These are phyloP conservation scores for Solanum hybrid DNA, from an alignment of 305 asterid genomes.

Conservation along the genomic window DNA sequence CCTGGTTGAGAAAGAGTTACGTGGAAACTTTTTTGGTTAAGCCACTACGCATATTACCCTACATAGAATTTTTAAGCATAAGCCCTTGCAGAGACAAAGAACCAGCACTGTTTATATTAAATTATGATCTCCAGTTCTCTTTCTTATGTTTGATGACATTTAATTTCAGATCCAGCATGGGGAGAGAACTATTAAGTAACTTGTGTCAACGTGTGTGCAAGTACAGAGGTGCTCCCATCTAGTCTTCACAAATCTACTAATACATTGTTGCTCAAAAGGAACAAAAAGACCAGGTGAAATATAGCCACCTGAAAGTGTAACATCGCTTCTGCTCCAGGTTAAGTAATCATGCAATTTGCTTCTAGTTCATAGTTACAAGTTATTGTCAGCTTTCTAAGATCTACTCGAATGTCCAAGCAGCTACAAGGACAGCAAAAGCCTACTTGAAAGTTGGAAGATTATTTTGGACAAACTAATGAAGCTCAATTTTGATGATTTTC, in stretches of 20 bases:
- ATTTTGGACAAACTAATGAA: background rate
- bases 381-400: background rate
- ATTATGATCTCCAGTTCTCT: background rate
- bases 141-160: background rate
- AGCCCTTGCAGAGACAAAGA: background rate
- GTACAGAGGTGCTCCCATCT: background rate
- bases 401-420: background rate
- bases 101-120: background rate
- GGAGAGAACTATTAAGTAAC: background rate
- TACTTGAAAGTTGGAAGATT: background rate
- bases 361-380: background rate
- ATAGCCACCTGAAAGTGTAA: background rate
- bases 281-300: background rate
- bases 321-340: background rate
- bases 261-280: background rate
- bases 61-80: background rate
- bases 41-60: background rate
- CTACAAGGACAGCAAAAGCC: background rate
- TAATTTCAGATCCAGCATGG: background rate
- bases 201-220: background rate
- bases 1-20: background rate
- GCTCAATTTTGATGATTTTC: background rate
- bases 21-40: background rate
- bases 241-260: background rate
- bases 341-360: background rate